These are phyloP conservation scores for Singerocomus rubriflavus DNA, from an alignment of 1,284 basidiomycete species.

Conservation along the genomic window DNA sequence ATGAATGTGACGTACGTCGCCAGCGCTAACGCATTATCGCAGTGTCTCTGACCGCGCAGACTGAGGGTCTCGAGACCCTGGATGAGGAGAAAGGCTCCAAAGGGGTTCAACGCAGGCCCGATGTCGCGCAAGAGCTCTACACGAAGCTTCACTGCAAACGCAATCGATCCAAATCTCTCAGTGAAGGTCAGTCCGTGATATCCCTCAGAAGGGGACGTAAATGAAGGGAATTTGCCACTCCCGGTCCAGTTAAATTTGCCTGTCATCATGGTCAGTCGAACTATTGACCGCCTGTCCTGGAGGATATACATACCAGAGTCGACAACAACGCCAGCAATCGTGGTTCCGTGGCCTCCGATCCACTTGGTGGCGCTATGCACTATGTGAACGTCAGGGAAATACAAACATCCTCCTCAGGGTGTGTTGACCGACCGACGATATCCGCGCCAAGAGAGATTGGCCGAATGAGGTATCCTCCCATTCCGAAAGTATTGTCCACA, in stretches of 20 bases:
- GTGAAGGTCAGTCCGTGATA: constrained; percentile 79
- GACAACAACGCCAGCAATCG: constrained; percentile 81
- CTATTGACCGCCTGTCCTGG: background rate
- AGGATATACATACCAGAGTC: constrained; percentile 53
- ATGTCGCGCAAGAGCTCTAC: constrained; percentile 76
- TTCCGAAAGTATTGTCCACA: constrained; percentile 91
- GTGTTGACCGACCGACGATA: constrained; percentile 56
- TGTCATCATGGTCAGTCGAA: constrained; percentile 17
- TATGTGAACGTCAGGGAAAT: constrained; percentile 15
- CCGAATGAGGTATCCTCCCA: constrained; percentile 58
- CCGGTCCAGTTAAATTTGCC: constrained; percentile 85
- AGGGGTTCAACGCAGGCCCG: constrained; percentile 76
- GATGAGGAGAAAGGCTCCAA: constrained; percentile 79
- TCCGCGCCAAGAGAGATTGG: constrained; percentile 83
- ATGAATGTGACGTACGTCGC: constrained; percentile 47
- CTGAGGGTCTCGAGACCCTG: constrained; percentile 87
- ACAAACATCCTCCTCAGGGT: background rate
- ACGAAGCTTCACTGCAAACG: constrained; percentile 75
- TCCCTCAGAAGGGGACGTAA: constrained; percentile 80
- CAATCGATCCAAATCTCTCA: constrained; percentile 72
- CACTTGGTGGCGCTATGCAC: constrained; percentile 90
- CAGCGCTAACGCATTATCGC: constrained; percentile 71
- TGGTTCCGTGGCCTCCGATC: constrained; percentile 90
- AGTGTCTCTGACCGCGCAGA: constrained; percentile 74
- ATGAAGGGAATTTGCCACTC: constrained; percentile 76